A percentile compares a stretch with the other conserved stretches of the same genome.
Conservation (phyloP, 176 grass and related monocot species). For the Puccinellia tenuiflora region DNA sequence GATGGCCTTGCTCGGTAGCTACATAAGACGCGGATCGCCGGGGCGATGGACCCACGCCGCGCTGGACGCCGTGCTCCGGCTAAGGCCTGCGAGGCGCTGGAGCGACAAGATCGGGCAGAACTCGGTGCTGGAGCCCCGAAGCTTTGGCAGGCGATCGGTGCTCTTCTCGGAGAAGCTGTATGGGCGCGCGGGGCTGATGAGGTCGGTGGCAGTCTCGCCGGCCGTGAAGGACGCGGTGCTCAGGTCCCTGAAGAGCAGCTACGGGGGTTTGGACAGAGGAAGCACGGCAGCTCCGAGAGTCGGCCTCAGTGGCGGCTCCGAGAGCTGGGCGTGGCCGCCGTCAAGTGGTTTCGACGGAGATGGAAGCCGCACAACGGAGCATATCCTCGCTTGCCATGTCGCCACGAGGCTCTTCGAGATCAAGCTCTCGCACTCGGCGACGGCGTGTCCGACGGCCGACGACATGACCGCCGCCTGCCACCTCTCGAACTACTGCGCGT, state of each 20-base stretch:
- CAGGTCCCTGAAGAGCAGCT: background rate
- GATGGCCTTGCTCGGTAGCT: conserved; percentile 29
- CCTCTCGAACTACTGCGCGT: conserved; percentile 27
- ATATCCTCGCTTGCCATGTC: conserved; percentile 29
- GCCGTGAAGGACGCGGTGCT: background rate
- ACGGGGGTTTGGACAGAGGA: background rate
- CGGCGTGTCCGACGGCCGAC: background rate
- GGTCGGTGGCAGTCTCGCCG: background rate
- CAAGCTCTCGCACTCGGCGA: background rate
- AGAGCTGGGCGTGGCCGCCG: background rate
- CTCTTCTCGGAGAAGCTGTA: background rate
- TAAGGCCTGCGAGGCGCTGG: conserved; percentile 10
- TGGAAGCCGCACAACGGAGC: background rate
- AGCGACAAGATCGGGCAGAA: conserved; percentile 18
- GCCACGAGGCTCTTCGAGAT: conserved; percentile 32
- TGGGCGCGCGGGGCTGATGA: background rate
- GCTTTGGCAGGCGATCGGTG: background rate
- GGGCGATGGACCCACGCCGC: background rate
- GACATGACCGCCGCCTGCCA: conserved; percentile 18
- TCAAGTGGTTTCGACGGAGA: background rate
- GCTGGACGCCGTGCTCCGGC: background rate
- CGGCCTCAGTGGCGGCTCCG: background rate
- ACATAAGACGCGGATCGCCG: background rate
- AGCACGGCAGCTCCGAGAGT: background rate
- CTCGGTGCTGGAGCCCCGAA: conserved; percentile 24